Evolutionary conservation across 345 rosid species (phyloP).

Genomic region (Dipteronia sinensis): DNA sequence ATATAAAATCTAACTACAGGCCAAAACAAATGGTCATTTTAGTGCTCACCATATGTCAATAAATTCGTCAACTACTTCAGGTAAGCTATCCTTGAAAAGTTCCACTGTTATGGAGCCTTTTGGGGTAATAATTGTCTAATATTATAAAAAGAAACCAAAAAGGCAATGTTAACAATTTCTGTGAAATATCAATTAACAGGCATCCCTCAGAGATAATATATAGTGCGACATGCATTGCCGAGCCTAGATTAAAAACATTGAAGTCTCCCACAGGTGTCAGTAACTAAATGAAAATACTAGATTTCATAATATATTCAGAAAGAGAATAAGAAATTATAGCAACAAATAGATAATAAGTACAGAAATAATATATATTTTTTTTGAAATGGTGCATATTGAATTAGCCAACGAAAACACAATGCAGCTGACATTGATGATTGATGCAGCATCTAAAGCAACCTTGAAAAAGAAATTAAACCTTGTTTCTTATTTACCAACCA

Average conservation of each 20-base stretch:
- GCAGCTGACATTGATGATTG: no score
- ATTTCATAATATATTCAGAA: neutral
- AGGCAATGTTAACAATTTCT: neutral
- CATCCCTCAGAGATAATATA: neutral
- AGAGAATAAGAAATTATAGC: neutral
- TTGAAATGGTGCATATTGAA: neutral
- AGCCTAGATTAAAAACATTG: neutral
- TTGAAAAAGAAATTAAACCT: neutral
- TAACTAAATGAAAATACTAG: neutral
- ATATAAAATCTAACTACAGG: neutral
- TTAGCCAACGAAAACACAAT: neutral
- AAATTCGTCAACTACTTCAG: conserved; percentile 68
- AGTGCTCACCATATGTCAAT: conserved; percentile 52
- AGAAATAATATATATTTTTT: neutral
- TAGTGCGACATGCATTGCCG: neutral
- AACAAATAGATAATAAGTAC: neutral
- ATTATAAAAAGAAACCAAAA: conserved; percentile 14
- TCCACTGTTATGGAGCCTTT: conserved; percentile 71
- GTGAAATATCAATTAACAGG: neutral
- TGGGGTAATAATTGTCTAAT: conserved; percentile 60
- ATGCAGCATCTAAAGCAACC: neutral
- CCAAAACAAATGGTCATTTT: neutral
- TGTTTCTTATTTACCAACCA: neutral
- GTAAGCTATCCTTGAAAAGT: conserved; percentile 64
- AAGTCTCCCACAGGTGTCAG: neutral